Percentiles rank a stretch among this genome's conserved stretches.
Conservation (phyloP, 495 filamentous ascomycete genomes). For the Penicillium desertorum region DNA sequence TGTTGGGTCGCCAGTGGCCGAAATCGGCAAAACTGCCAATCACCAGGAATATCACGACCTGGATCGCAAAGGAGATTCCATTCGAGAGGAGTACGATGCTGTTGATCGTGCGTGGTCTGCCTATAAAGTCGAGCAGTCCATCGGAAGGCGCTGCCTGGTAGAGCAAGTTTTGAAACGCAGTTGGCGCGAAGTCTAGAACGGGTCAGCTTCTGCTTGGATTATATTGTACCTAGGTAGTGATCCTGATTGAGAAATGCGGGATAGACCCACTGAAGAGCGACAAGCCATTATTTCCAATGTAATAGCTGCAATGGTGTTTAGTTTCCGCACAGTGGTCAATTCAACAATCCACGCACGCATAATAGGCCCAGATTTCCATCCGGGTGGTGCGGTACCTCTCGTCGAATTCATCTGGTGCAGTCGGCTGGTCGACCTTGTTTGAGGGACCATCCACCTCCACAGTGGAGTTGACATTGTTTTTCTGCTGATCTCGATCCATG, state of each 20-base stretch:
- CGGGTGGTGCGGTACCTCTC: constrained; percentile 47
- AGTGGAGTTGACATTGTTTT: constrained; percentile 17
- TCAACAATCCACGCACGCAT: constrained; percentile 42
- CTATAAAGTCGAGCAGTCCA: constrained; percentile 51
- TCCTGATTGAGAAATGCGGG: no score
- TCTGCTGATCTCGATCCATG: constrained; percentile 21
- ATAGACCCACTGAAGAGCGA: constrained; percentile 56
- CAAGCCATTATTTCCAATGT: constrained; percentile 66
- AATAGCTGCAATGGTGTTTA: constrained; percentile 48
- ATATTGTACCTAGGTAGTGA: no score
- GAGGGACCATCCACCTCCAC: constrained; percentile 22
- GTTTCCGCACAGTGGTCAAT: constrained; percentile 10
- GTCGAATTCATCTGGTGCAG: constrained; percentile 30
- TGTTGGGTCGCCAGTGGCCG: constrained; percentile 60
- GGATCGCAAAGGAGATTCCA: constrained; percentile 64
- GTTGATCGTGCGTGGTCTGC: constrained; percentile 53
- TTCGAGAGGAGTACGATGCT: constrained; percentile 62
- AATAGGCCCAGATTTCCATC: constrained; percentile 65
- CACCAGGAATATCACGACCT: constrained; percentile 58
- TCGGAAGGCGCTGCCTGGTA: constrained; percentile 55
- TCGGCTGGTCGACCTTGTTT: constrained; percentile 17
- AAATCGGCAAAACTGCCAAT: constrained; percentile 61
- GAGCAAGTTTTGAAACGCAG: constrained; percentile 63
- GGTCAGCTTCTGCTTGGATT: constrained; percentile 1
- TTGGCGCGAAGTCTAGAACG: constrained; percentile 58